phyloP scores from a whole-genome alignment of 129 eudicot species.

The Scalesia atractyloides region DNA sequence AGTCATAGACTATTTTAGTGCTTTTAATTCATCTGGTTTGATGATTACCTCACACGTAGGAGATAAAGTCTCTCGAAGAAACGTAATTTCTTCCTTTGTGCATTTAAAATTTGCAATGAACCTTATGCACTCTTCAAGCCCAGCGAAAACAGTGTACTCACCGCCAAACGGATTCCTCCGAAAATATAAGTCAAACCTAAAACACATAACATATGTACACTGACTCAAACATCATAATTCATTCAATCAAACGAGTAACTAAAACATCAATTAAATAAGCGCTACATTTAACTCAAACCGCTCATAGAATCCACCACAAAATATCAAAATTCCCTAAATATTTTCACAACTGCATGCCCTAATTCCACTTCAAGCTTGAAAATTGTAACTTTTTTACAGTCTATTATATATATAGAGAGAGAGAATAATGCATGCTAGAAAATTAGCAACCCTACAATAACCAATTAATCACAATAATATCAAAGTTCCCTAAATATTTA shows the following conservation, averaged over 20 bases:
- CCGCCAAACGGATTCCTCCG: conserved; percentile 94
- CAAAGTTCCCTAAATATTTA: too few species aligned
- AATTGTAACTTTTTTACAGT: too few species aligned
- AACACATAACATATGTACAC: conserved; percentile 18
- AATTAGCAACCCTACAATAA: too few species aligned
- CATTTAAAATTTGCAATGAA: conserved; percentile 77
- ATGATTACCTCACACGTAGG: conserved; percentile 78
- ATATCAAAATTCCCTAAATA: conserved; percentile 1
- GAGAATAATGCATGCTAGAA: too few species aligned
- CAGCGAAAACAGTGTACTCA: conserved; percentile 93
- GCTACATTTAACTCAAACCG: too few species aligned
- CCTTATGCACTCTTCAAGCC: conserved; percentile 92
- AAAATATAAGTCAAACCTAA: conserved; percentile 91
- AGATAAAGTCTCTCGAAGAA: conserved; percentile 59
- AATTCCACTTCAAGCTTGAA: too few species aligned
- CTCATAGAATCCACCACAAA: neutral
- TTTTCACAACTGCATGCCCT: neutral
- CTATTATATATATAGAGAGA: too few species aligned
- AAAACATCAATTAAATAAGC: neutral
- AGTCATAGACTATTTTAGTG: neutral
- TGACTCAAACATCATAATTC: neutral
- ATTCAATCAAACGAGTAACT: conserved; percentile 5
- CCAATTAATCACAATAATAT: too few species aligned
- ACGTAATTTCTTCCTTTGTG: conserved; percentile 73
- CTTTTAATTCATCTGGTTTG: neutral